Evolutionary conservation across 1,284 basidiomycete genomes (phyloP), one percentile per base, ranked within the genome.

Genomic region (Tilletia setariae): DNA sequence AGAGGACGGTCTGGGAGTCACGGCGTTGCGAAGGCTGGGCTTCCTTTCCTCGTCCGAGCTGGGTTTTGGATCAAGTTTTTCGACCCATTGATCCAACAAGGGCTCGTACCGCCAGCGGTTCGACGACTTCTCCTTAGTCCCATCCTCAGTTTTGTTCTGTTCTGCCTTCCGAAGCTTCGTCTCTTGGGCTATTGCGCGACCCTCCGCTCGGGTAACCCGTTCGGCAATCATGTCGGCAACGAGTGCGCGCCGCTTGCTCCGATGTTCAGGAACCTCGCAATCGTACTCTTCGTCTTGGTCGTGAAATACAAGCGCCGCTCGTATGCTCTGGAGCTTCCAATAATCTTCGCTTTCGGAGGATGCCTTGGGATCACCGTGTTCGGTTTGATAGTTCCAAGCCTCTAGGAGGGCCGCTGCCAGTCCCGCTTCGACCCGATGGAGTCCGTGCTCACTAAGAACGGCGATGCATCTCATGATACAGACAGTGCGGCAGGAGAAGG

Each of bases 381-480:
- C 30, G 19, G 56, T 61, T 40, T 61, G 56, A 9, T 16, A 11
- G 35, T 61, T 35, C 56, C 56, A 61, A 19, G 32, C 56, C 15
- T 25, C 15, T 16, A 35, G 28, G 25, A 61, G 23, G 19, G 16
- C 21, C 28, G 32, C 32, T 40, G 56, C 25, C 3, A 61, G 56
- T 30, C 35, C 56, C 28, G 56, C 56, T 40, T 61, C 56, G n/a
- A 19, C 56, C 15, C 32, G 28, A 30, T 61, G 56, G 16, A 61
- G 32, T 25, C 56, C 56, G 2, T 32, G 8, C 32, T 21, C 56
- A 30, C 56, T 19, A 2, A 61, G 32, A 32, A 30, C 28, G 15
- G 32, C 56, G 56, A 61, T 35, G 56, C 56, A 61, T 2, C 19
- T 23, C 16, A 49, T 19, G 21, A 49, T 49, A 6, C 6, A 49